Conservation (phyloP, 306 rosid genomes). For the Urtica urens region DNA sequence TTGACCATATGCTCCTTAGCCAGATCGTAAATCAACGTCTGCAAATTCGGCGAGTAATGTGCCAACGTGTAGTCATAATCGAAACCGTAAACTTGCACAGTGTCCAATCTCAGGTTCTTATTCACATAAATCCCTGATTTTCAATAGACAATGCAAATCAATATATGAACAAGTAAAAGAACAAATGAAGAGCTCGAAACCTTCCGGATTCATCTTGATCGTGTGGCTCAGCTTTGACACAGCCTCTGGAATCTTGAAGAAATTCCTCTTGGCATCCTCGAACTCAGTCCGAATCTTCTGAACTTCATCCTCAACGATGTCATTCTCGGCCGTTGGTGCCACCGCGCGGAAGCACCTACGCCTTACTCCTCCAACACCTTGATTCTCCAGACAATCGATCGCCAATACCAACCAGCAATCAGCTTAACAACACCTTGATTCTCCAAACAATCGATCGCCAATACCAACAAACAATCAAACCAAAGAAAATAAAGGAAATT, state of each 20-base stretch:
- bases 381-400: background rate
- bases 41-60: conserved; percentile 71
- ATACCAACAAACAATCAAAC: background rate
- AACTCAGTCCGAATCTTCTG: conserved; percentile 45
- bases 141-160: conserved; percentile 13
- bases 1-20: conserved; percentile 80
- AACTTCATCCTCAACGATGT: conserved; percentile 33
- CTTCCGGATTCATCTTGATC: conserved; percentile 85
- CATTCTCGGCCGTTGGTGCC: conserved; percentile 18
- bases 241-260: conserved; percentile 48
- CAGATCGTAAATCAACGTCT: conserved; percentile 85
- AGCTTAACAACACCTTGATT: too few species aligned
- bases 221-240: conserved; percentile 25
- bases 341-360: conserved; percentile 28
- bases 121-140: conserved; percentile 80
- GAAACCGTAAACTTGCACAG: conserved; percentile 77
- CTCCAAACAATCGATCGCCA: background rate
- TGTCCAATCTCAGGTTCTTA: conserved; percentile 70
- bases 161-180: background rate
- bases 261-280: conserved; percentile 50
- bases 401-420: background rate
- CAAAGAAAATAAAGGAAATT: background rate
- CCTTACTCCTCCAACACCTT: conserved; percentile 40
- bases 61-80: conserved; percentile 95
- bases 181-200: conserved; percentile 21